These are phyloP conservation scores for Candida fluviatilis DNA, from an alignment of 805 yeast species.

Conservation along the genomic window DNA sequence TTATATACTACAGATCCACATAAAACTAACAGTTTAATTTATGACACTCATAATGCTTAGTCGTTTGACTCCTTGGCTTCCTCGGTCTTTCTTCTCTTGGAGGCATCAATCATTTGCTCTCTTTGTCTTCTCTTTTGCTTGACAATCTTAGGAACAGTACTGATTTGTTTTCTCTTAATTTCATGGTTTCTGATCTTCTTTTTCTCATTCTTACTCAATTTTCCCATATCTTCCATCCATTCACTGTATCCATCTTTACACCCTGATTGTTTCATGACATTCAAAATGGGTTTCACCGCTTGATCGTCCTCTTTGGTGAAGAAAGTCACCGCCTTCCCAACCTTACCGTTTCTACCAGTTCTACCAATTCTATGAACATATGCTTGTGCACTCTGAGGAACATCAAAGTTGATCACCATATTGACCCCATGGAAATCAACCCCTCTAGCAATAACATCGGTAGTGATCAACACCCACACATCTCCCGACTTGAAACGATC, in stretches of 20 bases:
- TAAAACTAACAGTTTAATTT: too few species aligned
- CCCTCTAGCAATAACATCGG: conserved; percentile 95
- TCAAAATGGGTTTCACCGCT: conserved; percentile 77
- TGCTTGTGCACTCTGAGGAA: conserved; percentile 89
- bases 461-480: conserved; percentile 92
- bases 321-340: conserved; percentile 85
- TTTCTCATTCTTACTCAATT: conserved; percentile 61
- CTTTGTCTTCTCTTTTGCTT: conserved; percentile 60
- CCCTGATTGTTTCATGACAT: conserved; percentile 95
- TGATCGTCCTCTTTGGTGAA: conserved; percentile 85
- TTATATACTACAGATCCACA: too few species aligned
- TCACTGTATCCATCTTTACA: conserved; percentile 54
- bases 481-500: conserved; percentile 86
- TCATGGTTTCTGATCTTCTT: conserved; percentile 53
- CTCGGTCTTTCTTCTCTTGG: conserved; percentile 53
- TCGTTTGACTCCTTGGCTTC: background rate
- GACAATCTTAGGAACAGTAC: conserved; percentile 75
- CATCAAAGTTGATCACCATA: conserved; percentile 92
- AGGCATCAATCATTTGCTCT: conserved; percentile 70
- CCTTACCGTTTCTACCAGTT: conserved; percentile 92
- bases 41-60: too few species aligned
- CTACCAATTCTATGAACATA: conserved; percentile 98
- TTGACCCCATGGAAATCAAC: conserved; percentile 96
- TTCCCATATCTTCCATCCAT: conserved; percentile 78
- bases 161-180: conserved; percentile 66